phyloP scores from a whole-genome alignment of 345 rosid species.

The Eucalyptus curtisii region DNA sequence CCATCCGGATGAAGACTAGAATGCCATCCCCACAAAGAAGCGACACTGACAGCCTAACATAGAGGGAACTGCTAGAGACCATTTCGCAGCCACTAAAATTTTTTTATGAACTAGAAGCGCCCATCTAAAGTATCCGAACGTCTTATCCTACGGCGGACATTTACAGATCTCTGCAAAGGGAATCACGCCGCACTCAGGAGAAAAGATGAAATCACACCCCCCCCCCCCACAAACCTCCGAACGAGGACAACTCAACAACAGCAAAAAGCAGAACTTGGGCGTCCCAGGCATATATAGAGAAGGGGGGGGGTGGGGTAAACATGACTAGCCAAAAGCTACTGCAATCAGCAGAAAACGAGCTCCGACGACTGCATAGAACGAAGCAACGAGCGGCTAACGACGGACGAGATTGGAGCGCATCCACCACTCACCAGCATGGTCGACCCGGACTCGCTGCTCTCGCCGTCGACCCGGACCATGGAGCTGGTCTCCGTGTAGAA shows the following conservation, averaged over 20 bases:
- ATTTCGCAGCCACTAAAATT: background rate
- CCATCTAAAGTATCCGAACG: background rate
- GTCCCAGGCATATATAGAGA: background rate
- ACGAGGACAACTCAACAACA: background rate
- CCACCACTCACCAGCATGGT: conserved; percentile 46
- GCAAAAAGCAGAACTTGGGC: background rate
- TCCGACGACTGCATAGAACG: background rate
- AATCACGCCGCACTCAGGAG: background rate
- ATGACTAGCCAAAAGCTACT: background rate
- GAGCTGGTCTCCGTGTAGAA: conserved; percentile 66
- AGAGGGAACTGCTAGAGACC: background rate
- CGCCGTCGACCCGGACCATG: conserved; percentile 76
- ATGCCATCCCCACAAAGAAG: background rate
- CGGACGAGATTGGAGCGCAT: background rate
- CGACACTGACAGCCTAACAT: background rate
- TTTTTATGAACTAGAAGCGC: background rate
- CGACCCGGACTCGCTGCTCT: conserved; percentile 50
- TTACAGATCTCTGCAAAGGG: background rate
- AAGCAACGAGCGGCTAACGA: background rate
- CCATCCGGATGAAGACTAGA: background rate
- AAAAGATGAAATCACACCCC: background rate
- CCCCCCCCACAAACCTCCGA: background rate
- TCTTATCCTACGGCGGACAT: background rate
- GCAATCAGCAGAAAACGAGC: background rate
- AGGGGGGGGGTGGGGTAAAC: background rate